phyloP scores from a whole-genome alignment of 2,329 filamentous ascomycete species.

The Neurospora sp. region DNA sequence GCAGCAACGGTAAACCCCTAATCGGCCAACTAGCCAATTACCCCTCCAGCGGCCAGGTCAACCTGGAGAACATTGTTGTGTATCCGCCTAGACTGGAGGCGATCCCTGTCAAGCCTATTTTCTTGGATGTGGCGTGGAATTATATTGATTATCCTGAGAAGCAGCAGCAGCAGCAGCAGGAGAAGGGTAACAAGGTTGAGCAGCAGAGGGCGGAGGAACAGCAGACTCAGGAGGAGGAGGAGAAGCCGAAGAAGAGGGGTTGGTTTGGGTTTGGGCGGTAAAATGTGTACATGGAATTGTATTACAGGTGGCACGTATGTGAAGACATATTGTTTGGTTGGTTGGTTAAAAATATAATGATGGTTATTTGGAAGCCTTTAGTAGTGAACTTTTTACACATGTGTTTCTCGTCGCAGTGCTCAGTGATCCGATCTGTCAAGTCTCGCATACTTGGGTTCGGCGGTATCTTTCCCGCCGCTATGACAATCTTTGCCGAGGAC shows the following conservation, averaged over 20 bases:
- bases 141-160: conserved; percentile 83
- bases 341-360: not conserved
- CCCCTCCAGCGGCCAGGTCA: conserved; percentile 52
- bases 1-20: conserved; percentile 38
- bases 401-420: too few relatives aligned
- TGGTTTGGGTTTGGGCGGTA: conserved; percentile 63
- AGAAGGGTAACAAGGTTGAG: conserved; percentile 17
- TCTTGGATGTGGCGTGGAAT: conserved; percentile 95
- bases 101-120: conserved; percentile 87
- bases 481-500: too few relatives aligned
- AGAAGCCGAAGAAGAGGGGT: conserved; percentile 53
- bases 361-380: too few relatives aligned
- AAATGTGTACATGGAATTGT: too few relatives aligned
- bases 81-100: conserved; percentile 78
- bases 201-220: conserved; percentile 11
- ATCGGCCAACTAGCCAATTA: conserved; percentile 70
- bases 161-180: conserved; percentile 13
- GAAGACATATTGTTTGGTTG: not conserved
- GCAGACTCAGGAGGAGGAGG: conserved; percentile 23
- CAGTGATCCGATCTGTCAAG: too few relatives aligned
- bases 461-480: too few relatives aligned
- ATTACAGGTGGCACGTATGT: too few relatives aligned
- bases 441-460: too few relatives aligned
- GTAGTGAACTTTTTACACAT: too few relatives aligned
- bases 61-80: conserved; percentile 71